Conservation (phyloP, 2,329 filamentous ascomycete genomes). For the Colletotrichum eremochloae region DNA sequence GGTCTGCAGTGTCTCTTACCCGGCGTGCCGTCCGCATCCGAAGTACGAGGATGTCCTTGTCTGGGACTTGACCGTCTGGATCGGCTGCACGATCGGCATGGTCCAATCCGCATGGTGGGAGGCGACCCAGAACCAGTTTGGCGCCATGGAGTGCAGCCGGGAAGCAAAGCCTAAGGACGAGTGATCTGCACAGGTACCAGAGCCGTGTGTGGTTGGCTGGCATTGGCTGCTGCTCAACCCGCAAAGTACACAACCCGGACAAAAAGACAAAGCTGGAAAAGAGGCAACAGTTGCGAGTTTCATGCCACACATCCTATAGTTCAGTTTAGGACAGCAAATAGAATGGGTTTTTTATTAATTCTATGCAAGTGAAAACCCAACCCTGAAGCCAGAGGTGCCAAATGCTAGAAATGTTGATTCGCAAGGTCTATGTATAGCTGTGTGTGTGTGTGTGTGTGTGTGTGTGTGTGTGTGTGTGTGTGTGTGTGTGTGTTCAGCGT, state of each 20-base stretch:
- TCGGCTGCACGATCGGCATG: neutral
- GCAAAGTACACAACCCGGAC: neutral
- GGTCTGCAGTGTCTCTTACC: neutral
- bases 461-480: neutral
- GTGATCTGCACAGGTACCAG: neutral
- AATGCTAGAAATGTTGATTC: neutral
- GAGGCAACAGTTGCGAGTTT: neutral
- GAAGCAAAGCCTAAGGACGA: neutral
- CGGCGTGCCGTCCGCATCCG: neutral
- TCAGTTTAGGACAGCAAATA: neutral
- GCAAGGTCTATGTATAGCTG: neutral
- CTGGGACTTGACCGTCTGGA: neutral
- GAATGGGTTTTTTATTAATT: neutral
- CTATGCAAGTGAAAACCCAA: neutral
- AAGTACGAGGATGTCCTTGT: neutral
- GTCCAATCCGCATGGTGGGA: neutral
- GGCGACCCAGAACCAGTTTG: neutral
- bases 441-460: neutral
- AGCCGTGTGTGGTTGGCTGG: neutral
- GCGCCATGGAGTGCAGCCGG: neutral
- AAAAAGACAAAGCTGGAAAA: neutral
- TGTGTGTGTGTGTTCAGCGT: neutral
- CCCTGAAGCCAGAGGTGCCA: neutral
- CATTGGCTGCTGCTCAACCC: neutral
- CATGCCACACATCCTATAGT: neutral